Evolutionary conservation across 306 rosid genomes (phyloP).

Genomic region (Inga leiocalycina): DNA sequence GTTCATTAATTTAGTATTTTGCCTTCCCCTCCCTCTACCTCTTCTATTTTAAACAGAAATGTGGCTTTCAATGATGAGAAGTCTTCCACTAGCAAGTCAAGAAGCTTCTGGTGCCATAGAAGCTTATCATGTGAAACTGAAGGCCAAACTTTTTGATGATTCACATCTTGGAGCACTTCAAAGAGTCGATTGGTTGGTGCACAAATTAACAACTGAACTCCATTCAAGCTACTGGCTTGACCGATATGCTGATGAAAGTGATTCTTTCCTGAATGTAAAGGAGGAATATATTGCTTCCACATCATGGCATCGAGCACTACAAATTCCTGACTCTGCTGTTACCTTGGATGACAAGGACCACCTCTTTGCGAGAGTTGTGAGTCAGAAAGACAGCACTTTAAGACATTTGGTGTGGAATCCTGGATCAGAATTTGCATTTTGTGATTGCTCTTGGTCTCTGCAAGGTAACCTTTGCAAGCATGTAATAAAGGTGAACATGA

Average conservation of each 20-base stretch:
- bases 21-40: neutral
- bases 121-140: constrained; percentile 87
- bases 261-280: constrained; percentile 83
- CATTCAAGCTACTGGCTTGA: constrained; percentile 95
- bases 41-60: constrained; percentile 56
- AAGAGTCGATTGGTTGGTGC: constrained; percentile 97
- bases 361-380: constrained; percentile 75
- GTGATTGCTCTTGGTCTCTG: constrained; percentile 63
- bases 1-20: constrained; percentile 26
- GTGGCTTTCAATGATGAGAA: constrained; percentile 90
- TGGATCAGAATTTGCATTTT: constrained; percentile 82
- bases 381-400: constrained; percentile 62
- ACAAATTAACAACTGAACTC: constrained; percentile 89
- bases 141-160: constrained; percentile 88
- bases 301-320: constrained; percentile 87
- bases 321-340: constrained; percentile 69
- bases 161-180: constrained; percentile 92
- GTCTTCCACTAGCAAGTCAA: constrained; percentile 84
- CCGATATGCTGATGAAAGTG: constrained; percentile 90
- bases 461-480: constrained; percentile 96
- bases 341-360: constrained; percentile 60
- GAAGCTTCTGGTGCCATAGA: constrained; percentile 96
- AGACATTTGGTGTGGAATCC: constrained; percentile 90
- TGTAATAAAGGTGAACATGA: constrained; percentile 80
- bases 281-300: constrained; percentile 91